A percentile compares a stretch with the other conserved stretches of the same genome.
phyloP scores from a whole-genome alignment of 768 basidiomycete genomes.

The Kwoniella newhampshirensis region DNA sequence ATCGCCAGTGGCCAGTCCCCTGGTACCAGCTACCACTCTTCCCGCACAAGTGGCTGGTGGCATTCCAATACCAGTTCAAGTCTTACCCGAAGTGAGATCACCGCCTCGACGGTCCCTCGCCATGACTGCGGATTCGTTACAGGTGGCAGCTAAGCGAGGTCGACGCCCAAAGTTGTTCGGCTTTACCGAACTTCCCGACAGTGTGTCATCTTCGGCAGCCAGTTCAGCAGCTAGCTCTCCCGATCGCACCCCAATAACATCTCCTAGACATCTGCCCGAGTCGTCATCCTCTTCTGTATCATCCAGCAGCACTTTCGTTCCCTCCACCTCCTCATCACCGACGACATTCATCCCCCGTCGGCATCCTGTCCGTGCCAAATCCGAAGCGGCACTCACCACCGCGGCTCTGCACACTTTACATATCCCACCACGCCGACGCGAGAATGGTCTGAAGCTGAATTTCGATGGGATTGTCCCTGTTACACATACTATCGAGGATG shows the following conservation, averaged over 20 bases:
- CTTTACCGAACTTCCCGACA: constrained; percentile 49
- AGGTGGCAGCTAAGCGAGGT: constrained; percentile 28
- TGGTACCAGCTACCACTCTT: constrained; percentile 7
- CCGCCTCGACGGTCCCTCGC: constrained; percentile 40
- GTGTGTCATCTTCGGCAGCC: constrained; percentile 21
- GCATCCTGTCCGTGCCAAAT: constrained; percentile 21
- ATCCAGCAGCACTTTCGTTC: background rate
- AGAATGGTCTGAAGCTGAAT: constrained; percentile 51
- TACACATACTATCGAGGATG: constrained; percentile 13
- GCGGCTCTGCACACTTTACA: constrained; percentile 4
- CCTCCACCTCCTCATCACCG: constrained; percentile 19
- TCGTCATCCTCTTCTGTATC: constrained; percentile 11
- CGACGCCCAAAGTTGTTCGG: constrained; percentile 48
- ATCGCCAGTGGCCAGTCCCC: constrained; percentile 24
- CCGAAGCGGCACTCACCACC: constrained; percentile 26
- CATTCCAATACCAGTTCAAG: constrained; percentile 37
- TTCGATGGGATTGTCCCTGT: constrained; percentile 44
- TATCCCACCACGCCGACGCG: constrained; percentile 26
- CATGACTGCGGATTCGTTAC: constrained; percentile 36
- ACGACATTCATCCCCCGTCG: constrained; percentile 25
- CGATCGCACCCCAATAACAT: constrained; percentile 20
- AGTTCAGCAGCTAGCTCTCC: constrained; percentile 33
- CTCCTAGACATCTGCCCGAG: constrained; percentile 1
- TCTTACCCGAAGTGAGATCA: constrained; percentile 50
- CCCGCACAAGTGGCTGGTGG: constrained; percentile 12